Evolutionary conservation across 2,329 filamentous ascomycete genomes (phyloP).

Genomic region (Rhytidhysteron rufulum): DNA sequence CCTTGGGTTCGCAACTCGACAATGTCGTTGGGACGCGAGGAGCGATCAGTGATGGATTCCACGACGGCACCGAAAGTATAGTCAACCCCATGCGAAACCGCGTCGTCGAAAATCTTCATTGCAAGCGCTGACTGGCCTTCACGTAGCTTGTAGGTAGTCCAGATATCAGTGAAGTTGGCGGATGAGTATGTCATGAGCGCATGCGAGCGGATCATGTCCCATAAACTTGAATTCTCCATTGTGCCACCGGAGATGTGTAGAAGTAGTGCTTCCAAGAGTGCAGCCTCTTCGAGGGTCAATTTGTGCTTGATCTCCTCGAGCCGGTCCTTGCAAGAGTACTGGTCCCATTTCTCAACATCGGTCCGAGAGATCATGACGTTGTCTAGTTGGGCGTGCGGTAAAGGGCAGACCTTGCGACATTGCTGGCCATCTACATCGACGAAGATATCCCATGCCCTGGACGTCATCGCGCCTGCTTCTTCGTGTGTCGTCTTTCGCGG

Average conservation of each 20-base stretch:
- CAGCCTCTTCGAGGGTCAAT: slow-evolving; percentile 40
- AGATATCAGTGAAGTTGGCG: no score
- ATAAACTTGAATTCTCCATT: slow-evolving; percentile 42
- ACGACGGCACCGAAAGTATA: no score
- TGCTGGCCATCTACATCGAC: slow-evolving; percentile 44
- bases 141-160: no score
- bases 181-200: slow-evolving; percentile 42
- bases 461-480: no score
- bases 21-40: no score
- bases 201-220: slow-evolving; percentile 50
- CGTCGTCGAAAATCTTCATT: no score
- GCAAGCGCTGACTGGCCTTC: no score
- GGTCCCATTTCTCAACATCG: no score
- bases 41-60: no score
- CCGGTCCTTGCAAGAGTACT: slow-evolving; percentile 43
- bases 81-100: no score
- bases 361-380: no score
- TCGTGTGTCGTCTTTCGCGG: slow-evolving; percentile 28
- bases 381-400: slow-evolving; percentile 39
- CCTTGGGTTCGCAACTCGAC: no score
- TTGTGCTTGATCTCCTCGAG: slow-evolving; percentile 38
- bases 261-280: slow-evolving; percentile 39
- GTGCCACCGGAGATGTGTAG: slow-evolving; percentile 43
- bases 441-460: slow-evolving; percentile 42
- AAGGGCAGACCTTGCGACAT: slow-evolving; percentile 38